Base-by-base conservation (phyloP, 2,329 filamentous ascomycete species). In the Calonectria multiphialidica region DNA sequence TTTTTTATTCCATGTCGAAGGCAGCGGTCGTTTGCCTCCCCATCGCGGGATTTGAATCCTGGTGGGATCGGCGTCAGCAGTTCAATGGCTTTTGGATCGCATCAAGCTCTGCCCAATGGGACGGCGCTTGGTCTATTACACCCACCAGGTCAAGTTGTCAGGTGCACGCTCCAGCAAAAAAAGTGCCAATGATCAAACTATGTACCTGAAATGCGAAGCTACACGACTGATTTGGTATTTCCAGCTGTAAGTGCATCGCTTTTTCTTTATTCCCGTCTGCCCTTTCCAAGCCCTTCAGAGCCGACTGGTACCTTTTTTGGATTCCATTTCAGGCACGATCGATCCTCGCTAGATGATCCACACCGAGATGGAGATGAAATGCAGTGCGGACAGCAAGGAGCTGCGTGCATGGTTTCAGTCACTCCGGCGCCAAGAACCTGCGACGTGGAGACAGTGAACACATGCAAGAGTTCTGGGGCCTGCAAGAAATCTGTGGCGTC, bases 401-500 rank as follows among this genome's bases (percentile, higher is more conserved):
- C 68, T 66, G 68, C 25, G 35, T 68, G 49, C 59, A 57, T 69
- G 44, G 44, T 65, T n/a, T 53, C 44, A 63, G 62, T 65, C 72
- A 40, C 55, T 68, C 47, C 47, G 73, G 49, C 13, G 33, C 49
- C 63, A 69, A 70, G 8, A 40, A 40, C 23, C 47, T n/a, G 68
- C 47, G 53, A 23, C n/a, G 40, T 61, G 28, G 44, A 53, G 47
- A 30, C 13, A 68, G 49, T 53, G 61, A 68, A 63, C 44, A 50
- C 25, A 71, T 64, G 49, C 71, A 76, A 75, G 50, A 74, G 68
- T 68, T 74, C 70, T 65, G 45, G 45, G 47, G 49, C 44, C 68
- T 73, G 66, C 68, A 74, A 69, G 68, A 66, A 72, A 72, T 76
- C 55, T 63, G 65, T 71, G 70, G 71, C 66, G 70, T 50, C 45